Conservation (phyloP, 192 early-diverging fungal genomes). For the Irineochytrium annulatum region DNA sequence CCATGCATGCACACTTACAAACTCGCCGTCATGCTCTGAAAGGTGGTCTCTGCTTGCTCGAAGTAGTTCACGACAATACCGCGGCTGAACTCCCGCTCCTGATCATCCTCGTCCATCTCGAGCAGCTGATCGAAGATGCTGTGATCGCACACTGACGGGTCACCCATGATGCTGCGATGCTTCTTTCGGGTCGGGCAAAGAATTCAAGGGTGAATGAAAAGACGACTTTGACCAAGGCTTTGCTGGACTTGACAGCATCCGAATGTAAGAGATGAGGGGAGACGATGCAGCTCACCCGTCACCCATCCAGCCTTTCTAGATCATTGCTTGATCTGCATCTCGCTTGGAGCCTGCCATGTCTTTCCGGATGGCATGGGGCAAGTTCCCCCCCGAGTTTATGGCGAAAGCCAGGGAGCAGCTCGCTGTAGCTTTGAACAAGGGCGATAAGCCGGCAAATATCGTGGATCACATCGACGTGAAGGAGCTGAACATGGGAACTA, state of each 20-base stretch:
- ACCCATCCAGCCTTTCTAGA: too few relatives aligned
- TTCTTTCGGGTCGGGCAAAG: too few relatives aligned
- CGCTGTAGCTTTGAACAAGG: conserved; percentile 89
- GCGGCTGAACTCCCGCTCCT: conserved; percentile 73
- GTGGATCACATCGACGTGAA: conserved; percentile 88
- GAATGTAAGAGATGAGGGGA: too few relatives aligned
- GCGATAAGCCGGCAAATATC: conserved; percentile 87
- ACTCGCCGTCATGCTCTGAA: conserved; percentile 69
- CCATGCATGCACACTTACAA: conserved; percentile 35
- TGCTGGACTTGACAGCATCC: too few relatives aligned
- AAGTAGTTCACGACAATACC: conserved; percentile 77
- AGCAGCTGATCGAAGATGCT: conserved; percentile 83
- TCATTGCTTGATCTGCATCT: too few relatives aligned
- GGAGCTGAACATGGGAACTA: conserved; percentile 92
- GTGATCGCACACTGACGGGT: conserved; percentile 78
- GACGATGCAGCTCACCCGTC: too few relatives aligned
- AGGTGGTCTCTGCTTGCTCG: conserved; percentile 77
- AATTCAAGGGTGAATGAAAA: too few relatives aligned
- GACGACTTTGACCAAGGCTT: too few relatives aligned
- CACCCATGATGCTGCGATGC: too few relatives aligned
- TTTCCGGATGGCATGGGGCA: too few relatives aligned
- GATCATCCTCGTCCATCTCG: conserved; percentile 85
- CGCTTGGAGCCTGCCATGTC: too few relatives aligned
- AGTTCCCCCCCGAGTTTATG: conserved; percentile 83
- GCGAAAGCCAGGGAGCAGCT: conserved; percentile 81